phyloP scores from a whole-genome alignment of 768 basidiomycete genomes.

The Rubroboletus satanas region DNA sequence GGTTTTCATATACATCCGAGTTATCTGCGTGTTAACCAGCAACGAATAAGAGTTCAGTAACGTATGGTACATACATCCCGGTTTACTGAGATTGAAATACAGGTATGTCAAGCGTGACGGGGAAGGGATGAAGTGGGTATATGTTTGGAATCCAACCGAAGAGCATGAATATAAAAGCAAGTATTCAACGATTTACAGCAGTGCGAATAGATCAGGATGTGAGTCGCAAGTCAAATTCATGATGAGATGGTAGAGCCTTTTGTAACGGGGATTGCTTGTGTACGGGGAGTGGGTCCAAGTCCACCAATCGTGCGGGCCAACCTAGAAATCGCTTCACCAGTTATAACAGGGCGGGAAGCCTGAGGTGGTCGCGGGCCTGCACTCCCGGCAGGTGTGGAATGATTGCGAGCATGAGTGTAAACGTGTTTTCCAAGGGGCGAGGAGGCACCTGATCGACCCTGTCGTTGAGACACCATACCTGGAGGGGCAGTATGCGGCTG shows the following conservation, averaged over 20 bases:
- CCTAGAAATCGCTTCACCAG: slow-evolving; percentile 64
- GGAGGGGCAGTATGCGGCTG: slow-evolving; percentile 28
- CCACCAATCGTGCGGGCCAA: slow-evolving; percentile 60
- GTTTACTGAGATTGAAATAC: slow-evolving; percentile 15
- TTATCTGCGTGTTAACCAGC: background rate
- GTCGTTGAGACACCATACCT: slow-evolving; percentile 24
- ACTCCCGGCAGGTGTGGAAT: slow-evolving; percentile 52
- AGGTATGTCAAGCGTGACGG: slow-evolving; percentile 16
- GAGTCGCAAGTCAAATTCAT: slow-evolving; percentile 9
- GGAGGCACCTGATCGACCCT: slow-evolving; percentile 43
- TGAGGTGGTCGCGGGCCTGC: slow-evolving; percentile 41
- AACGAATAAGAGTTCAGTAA: slow-evolving; percentile 16
- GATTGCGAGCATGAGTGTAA: slow-evolving; percentile 49
- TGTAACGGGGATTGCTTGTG: slow-evolving; percentile 24
- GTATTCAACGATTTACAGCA: slow-evolving; percentile 9
- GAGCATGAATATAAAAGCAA: slow-evolving; percentile 14
- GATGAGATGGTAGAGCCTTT: slow-evolving; percentile 28
- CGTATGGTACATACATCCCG: slow-evolving; percentile 21
- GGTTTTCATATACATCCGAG: background rate
- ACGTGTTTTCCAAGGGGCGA: slow-evolving; percentile 40
- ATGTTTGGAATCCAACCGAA: slow-evolving; percentile 17
- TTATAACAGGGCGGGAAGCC: slow-evolving; percentile 62
- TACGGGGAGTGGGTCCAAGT: slow-evolving; percentile 23
- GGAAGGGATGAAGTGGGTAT: slow-evolving; percentile 24
- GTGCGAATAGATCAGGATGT: slow-evolving; percentile 8